These are phyloP conservation scores for Flammula alnicola DNA, from an alignment of 1,284 basidiomycete genomes.

Conservation along the genomic window DNA sequence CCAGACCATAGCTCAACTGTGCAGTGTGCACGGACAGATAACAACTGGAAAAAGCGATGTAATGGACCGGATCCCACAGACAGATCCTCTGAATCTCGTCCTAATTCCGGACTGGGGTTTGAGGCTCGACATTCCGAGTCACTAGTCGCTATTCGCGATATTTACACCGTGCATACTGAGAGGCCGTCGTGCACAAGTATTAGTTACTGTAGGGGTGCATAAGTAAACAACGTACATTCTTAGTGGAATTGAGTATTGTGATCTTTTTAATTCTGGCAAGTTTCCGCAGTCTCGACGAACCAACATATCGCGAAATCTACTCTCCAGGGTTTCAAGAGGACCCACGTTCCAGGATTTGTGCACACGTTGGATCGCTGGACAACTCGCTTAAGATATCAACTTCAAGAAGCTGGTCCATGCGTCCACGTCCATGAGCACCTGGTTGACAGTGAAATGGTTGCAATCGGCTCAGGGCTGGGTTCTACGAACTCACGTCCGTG, in stretches of 20 bases:
- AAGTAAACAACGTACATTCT: no score
- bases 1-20: conserved; percentile 13
- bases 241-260: no score
- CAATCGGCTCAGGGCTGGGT: no score
- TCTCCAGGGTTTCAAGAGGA: conserved; percentile 1
- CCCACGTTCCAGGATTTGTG: conserved; percentile 8
- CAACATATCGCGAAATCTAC: no score
- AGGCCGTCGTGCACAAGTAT: no score
- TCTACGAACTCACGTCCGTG: conserved; percentile 13
- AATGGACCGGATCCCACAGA: conserved; percentile 1
- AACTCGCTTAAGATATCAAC: conserved; percentile 1
- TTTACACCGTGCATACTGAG: no score
- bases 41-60: neutral
- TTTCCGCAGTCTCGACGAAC: neutral
- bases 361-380: conserved; percentile 7
- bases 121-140: no score
- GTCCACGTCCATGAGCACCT: conserved; percentile 3
- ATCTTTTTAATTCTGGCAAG: no score
- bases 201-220: no score
- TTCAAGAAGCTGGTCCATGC: conserved; percentile 12
- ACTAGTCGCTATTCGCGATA: neutral
- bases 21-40: neutral
- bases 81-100: neutral
- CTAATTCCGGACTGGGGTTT: conserved; percentile 9
- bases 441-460: conserved; percentile 7